A percentile compares a stretch with the other conserved stretches of the same genome.
phyloP scores from a whole-genome alignment of 1,284 basidiomycete genomes.

The Moesziomyces parantarcticus region DNA sequence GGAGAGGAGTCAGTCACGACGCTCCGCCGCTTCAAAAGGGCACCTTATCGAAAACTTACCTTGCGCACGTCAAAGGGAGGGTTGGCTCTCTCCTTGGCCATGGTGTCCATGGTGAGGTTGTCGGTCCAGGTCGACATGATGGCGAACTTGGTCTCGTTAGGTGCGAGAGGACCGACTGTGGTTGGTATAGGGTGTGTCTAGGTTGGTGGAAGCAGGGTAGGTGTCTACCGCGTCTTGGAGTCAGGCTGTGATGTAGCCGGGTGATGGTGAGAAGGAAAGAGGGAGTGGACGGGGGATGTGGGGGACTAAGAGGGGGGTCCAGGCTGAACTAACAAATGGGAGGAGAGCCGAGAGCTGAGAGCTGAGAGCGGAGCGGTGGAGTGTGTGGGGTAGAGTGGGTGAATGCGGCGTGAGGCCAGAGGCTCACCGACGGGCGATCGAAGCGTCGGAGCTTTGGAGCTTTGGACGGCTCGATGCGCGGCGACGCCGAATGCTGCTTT shows the following conservation, averaged over 20 bases:
- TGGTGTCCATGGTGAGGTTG: constrained; percentile 66
- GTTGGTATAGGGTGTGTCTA: no score
- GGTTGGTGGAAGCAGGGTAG: not conserved
- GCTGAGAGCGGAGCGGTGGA: no score
- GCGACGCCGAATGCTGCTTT: no score
- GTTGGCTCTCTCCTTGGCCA: constrained; percentile 70
- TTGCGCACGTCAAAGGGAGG: constrained; percentile 71
- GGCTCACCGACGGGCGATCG: no score
- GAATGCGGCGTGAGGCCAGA: no score
- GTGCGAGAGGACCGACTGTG: constrained; percentile 28
- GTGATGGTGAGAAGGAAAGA: not conserved
- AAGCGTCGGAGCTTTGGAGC: no score
- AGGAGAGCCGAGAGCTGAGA: no score
- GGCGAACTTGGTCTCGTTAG: constrained; percentile 30
- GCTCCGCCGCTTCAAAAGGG: not conserved
- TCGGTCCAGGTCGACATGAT: constrained; percentile 52
- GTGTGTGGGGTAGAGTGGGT: no score
- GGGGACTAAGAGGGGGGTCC: not conserved
- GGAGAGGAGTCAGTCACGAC: not conserved
- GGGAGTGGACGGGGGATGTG: not conserved
- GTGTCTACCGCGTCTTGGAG: no score
- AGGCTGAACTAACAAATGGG: no score
- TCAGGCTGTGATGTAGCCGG: no score
- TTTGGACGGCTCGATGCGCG: no score
- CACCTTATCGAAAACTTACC: constrained; percentile 36